phyloP scores from a whole-genome alignment of 257 asterid species.

The Solanum rostratum region DNA sequence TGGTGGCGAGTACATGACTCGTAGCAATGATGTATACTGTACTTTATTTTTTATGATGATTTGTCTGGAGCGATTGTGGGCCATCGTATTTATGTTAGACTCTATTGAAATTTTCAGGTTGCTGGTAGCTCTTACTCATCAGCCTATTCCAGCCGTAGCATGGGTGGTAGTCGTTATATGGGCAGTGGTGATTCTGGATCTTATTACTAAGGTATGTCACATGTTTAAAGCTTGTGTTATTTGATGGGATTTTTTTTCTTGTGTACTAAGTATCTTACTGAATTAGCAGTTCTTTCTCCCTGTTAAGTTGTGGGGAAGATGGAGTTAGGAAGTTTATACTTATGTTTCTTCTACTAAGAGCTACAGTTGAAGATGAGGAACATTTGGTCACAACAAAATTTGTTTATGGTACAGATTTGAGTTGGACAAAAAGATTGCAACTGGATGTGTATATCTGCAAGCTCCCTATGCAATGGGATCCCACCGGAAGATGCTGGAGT shows the following conservation, averaged over 20 bases:
- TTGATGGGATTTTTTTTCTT: background rate
- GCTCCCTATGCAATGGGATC: constrained; percentile 8
- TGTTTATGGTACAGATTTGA: constrained; percentile 24
- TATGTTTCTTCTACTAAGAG: constrained; percentile 6
- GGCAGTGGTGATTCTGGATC: constrained; percentile 82
- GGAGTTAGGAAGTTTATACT: background rate
- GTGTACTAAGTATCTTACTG: background rate
- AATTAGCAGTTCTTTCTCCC: background rate
- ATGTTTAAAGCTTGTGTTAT: background rate
- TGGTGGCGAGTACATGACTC: constrained; percentile 70
- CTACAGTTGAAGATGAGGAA: background rate
- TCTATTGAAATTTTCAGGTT: constrained; percentile 28
- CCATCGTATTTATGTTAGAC: background rate
- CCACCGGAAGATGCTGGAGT: background rate
- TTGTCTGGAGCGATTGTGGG: background rate
- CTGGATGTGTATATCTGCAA: constrained; percentile 7
- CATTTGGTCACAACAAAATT: constrained; percentile 16
- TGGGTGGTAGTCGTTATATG: constrained; percentile 71
- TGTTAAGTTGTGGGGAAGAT: background rate
- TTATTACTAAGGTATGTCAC: constrained; percentile 52
- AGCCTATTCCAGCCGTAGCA: constrained; percentile 60
- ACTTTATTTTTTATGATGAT: background rate
- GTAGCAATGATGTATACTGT: constrained; percentile 65
- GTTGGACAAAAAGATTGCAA: constrained; percentile 16
- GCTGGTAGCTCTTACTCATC: constrained; percentile 90